Conservation (phyloP, 176 grass and related monocot genomes). For the Tillandsia fasciculata region DNA sequence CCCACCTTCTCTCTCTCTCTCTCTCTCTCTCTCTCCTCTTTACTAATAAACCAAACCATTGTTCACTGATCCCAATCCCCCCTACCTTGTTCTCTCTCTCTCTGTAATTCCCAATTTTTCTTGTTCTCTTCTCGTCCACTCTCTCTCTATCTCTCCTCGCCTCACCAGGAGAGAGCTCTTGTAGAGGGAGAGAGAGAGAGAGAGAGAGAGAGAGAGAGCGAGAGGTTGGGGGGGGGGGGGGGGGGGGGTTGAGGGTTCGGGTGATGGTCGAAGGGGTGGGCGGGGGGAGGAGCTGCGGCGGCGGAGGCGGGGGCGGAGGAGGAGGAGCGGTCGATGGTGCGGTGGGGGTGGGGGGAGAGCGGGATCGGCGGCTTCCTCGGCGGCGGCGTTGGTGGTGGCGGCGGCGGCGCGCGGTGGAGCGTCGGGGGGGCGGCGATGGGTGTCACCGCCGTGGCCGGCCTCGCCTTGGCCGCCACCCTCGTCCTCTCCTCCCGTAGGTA, state of each 20-base stretch:
- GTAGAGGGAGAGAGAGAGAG: background rate
- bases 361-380: conserved; percentile 7
- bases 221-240: no score
- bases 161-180: background rate
- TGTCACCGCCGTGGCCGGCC: conserved; percentile 22
- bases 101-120: background rate
- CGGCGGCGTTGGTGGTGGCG: conserved; percentile 2
- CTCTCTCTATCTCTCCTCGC: background rate
- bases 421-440: conserved; percentile 14
- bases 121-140: background rate
- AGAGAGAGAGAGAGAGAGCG: background rate
- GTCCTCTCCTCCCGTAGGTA: conserved; percentile 27
- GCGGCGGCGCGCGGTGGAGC: conserved; percentile 10
- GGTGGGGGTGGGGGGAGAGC: conserved; percentile 9
- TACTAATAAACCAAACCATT: conserved; percentile 6
- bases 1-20: background rate
- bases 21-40: conserved; percentile 1
- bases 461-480: conserved; percentile 21
- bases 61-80: conserved; percentile 23
- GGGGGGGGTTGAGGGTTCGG: background rate
- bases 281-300: background rate
- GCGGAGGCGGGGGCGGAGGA: background rate
- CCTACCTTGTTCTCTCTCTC: conserved; percentile 5
- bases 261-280: background rate
- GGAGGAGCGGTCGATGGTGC: conserved; percentile 11